phyloP scores from a whole-genome alignment of 306 rosid species.

The Benincasa hispida region DNA sequence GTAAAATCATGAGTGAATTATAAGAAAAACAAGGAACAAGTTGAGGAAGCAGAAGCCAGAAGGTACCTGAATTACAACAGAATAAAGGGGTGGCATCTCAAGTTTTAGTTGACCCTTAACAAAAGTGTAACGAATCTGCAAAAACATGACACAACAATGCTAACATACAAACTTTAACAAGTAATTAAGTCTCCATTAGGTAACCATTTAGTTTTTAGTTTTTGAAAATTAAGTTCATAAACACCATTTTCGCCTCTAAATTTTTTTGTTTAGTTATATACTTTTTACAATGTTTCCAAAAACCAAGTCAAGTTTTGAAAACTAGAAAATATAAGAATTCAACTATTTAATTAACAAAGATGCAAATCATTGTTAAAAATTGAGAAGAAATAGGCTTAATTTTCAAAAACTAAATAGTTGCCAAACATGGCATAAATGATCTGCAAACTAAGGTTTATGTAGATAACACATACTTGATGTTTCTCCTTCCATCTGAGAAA shows the following conservation, averaged over 20 bases:
- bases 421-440: neutral
- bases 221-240: too few species aligned
- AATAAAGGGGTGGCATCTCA: conserved; percentile 68
- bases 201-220: too few species aligned
- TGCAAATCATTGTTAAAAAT: too few species aligned
- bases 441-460: neutral
- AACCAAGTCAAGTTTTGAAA: too few species aligned
- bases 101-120: conserved; percentile 58
- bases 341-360: too few species aligned
- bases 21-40: neutral
- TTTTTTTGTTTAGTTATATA: too few species aligned
- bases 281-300: too few species aligned
- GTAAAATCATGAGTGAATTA: neutral
- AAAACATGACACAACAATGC: neutral
- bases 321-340: too few species aligned
- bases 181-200: neutral
- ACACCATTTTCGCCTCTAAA: too few species aligned
- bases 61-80: conserved; percentile 78
- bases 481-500: conserved; percentile 87
- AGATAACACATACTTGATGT: conserved; percentile 54
- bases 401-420: too few species aligned
- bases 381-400: too few species aligned
- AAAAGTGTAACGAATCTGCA: conserved; percentile 72
- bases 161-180: neutral
- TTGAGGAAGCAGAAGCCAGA: conserved; percentile 4